phyloP scores from a whole-genome alignment of 2,329 filamentous ascomycete genomes.

The Chaetomium sp. region DNA sequence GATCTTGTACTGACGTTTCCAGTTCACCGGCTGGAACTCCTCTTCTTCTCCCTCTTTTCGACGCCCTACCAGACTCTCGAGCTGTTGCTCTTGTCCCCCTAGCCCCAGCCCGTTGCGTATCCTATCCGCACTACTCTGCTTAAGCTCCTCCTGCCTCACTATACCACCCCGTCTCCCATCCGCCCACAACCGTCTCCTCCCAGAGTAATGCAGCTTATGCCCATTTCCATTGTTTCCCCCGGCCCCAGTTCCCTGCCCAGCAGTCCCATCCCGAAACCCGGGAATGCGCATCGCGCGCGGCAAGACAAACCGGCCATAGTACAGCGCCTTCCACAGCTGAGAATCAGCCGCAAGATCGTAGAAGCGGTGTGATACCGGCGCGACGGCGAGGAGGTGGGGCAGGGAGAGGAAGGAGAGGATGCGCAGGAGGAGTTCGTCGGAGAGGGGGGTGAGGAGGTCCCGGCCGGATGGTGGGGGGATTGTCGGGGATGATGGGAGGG shows the following conservation, averaged over 20 bases:
- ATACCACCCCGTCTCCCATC: conserved; percentile 39
- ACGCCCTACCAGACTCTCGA: background rate
- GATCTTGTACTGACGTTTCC: conserved; percentile 84
- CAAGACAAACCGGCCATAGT: conserved; percentile 80
- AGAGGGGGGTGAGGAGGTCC: conserved; percentile 67
- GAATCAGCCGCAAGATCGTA: conserved; percentile 67
- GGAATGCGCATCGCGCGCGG: conserved; percentile 72
- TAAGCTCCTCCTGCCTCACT: conserved; percentile 15
- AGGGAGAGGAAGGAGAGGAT: conserved; percentile 73
- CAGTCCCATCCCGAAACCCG: conserved; percentile 44
- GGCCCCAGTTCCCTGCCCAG: conserved; percentile 9
- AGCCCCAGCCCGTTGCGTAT: background rate
- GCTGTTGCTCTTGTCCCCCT: conserved; percentile 22
- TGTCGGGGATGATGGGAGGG: background rate
- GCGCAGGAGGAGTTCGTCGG: conserved; percentile 81
- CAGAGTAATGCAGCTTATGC: conserved; percentile 39
- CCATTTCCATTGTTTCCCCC: conserved; percentile 18
- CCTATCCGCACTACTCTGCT: background rate
- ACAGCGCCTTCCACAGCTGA: conserved; percentile 85
- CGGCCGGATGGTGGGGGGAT: background rate
- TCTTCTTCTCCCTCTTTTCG: conserved; percentile 22
- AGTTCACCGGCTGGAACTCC: conserved; percentile 52
- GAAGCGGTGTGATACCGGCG: conserved; percentile 68
- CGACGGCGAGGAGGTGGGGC: conserved; percentile 55
- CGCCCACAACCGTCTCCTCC: conserved; percentile 39